Conservation (phyloP, 108 stramenopile species). For the Nitzschia putrida region DNA sequence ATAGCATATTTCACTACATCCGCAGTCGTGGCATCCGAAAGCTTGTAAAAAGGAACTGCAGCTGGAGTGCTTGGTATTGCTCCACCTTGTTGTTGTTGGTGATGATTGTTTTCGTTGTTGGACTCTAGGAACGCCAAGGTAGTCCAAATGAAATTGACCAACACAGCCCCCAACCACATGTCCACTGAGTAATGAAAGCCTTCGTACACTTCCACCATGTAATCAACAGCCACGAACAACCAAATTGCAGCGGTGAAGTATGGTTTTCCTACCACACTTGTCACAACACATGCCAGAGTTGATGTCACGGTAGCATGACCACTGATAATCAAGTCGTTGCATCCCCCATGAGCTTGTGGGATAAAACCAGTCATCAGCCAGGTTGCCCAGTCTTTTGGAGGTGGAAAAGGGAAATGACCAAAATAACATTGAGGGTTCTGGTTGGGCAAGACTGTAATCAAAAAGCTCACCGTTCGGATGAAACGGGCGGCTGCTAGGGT, state of each 20-base stretch:
- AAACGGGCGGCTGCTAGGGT: constrained; percentile 61
- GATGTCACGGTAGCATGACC: constrained; percentile 84
- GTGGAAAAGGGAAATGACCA: constrained; percentile 60
- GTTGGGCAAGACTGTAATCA: constrained; percentile 74
- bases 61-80: constrained; percentile 9
- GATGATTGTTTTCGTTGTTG: neutral
- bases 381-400: constrained; percentile 58
- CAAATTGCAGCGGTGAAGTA: constrained; percentile 64
- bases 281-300: constrained; percentile 63
- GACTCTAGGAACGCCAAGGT: constrained; percentile 49
- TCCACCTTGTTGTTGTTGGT: neutral
- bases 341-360: constrained; percentile 72
- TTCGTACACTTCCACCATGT: constrained; percentile 74
- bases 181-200: constrained; percentile 86
- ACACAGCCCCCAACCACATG: constrained; percentile 80
- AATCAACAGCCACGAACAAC: constrained; percentile 72
- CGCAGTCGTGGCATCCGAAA: constrained; percentile 19
- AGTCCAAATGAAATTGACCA: constrained; percentile 70
- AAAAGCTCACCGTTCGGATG: constrained; percentile 70
- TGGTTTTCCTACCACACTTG: constrained; percentile 51
- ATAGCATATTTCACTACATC: constrained; percentile 49
- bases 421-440: constrained; percentile 66
- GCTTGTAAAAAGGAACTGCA: constrained; percentile 23
- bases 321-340: constrained; percentile 82
- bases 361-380: constrained; percentile 75